phyloP scores from a whole-genome alignment of 768 basidiomycete genomes.

The Podaxis sp. region DNA sequence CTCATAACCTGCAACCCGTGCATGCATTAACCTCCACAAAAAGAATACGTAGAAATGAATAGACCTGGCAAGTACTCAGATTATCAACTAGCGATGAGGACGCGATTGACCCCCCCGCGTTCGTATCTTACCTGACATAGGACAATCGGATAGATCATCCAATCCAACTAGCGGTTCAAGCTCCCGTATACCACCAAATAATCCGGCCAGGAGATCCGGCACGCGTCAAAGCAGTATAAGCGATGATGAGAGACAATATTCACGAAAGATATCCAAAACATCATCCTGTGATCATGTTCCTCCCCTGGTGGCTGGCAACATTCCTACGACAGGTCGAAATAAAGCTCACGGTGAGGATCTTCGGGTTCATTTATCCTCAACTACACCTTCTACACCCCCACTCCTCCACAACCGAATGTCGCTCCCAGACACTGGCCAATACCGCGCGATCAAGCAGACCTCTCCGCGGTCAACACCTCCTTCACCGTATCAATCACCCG shows the following conservation, averaged over 20 bases:
- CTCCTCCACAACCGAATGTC: neutral
- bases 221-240: neutral
- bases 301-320: neutral
- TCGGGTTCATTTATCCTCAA: neutral
- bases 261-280: neutral
- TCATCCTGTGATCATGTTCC: neutral
- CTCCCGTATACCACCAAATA: neutral
- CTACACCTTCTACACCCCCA: neutral
- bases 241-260: conserved; percentile 1
- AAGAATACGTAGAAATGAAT: neutral
- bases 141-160: neutral
- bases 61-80: neutral
- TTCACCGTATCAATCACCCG: neutral
- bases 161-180: neutral
- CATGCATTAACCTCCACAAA: neutral
- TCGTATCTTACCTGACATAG: neutral
- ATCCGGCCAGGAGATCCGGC: neutral
- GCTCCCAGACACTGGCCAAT: neutral
- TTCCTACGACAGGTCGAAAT: neutral
- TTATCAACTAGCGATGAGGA: neutral
- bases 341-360: neutral
- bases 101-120: neutral
- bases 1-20: neutral
- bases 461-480: neutral
- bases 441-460: neutral